Evolutionary conservation across 768 basidiomycete species (phyloP), one percentile per base, ranked within the genome.

Genomic region (Suillus cothurnatus): DNA sequence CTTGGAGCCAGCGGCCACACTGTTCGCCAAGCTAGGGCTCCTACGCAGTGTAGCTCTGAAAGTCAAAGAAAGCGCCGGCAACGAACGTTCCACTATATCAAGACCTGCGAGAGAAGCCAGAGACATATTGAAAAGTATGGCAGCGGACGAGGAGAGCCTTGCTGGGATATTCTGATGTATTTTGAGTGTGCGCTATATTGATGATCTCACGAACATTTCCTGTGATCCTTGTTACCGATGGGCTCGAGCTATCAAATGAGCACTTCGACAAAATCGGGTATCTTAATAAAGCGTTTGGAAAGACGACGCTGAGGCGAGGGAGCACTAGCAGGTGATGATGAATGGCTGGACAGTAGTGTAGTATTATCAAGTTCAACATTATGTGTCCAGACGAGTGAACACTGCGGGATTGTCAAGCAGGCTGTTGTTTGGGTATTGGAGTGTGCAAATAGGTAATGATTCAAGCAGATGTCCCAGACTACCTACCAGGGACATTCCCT

Each of bases 81-180:
- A 83, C 66, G 93, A 95, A 50, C 85, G 85, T 41, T 87, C 92
- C 3, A 81, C 84, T 23, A 86, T 96, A 50, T 83, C 92, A 12
- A 81, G 94, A 55, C 94, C 93, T 0, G 91, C 93, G 8, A 81
- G 94, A 52, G 94, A 96, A 72, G 90, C 95, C 3, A 83, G 89
- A 66, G 95, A 97, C 60, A 64, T 90, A 28, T 72, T 96, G 34
- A 85, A 80, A 68, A 66, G 59, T 34, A 75, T 78, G 72, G 70
- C 62, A 0, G 61, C 26, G 6, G 64, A 68, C 1, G 70, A 72
- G 45, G 76, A 76, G 0, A 70, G 68, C 34, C 62, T 76, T 61
- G 58, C 45, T 17, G 76, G 76, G 6, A 63, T 75, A 59, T 77
- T 76, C 31, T 76, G 61, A 72, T 43, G 41, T 23, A 32, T 17